phyloP scores from a whole-genome alignment of 352 stramenopile species.

The Lagenidium sp. region DNA sequence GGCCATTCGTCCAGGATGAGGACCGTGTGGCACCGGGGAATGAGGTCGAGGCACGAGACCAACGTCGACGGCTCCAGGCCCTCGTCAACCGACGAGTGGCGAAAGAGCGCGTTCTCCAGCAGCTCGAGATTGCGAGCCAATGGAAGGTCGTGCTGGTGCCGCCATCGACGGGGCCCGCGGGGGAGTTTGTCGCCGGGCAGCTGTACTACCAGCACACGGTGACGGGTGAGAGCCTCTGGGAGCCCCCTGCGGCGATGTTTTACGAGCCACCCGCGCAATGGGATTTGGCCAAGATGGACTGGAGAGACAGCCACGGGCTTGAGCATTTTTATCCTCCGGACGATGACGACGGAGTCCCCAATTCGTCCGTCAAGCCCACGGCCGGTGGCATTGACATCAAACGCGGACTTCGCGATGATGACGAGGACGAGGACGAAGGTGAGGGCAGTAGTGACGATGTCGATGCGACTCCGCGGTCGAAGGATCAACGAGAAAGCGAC shows the following conservation, averaged over 20 bases:
- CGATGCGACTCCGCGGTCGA: background rate
- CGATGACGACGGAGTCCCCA: background rate
- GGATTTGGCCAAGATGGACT: slow-evolving; percentile 45
- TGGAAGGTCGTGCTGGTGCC: slow-evolving; percentile 38
- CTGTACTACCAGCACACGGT: slow-evolving; percentile 47
- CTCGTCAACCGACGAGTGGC: slow-evolving; percentile 25
- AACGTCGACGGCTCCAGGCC: slow-evolving; percentile 25
- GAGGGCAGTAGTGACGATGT: background rate
- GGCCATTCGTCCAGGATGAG: too few relatives aligned
- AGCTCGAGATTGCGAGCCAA: slow-evolving; percentile 29
- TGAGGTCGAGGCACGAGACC: slow-evolving; percentile 9
- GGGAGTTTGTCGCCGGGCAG: slow-evolving; percentile 15
- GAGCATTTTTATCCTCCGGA: slow-evolving; percentile 31
- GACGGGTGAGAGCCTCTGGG: slow-evolving; percentile 50
- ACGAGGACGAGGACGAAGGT: background rate
- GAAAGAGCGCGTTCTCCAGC: slow-evolving; percentile 25
- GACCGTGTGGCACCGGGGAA: too few relatives aligned
- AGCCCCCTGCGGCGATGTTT: slow-evolving; percentile 37
- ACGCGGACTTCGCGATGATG: slow-evolving; percentile 1
- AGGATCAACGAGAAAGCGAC: too few relatives aligned
- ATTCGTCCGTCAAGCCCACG: background rate
- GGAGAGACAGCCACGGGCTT: slow-evolving; percentile 34
- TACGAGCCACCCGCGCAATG: slow-evolving; percentile 51
- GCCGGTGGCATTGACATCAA: background rate
- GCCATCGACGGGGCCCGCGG: slow-evolving; percentile 4